Percentiles rank a stretch among this genome's conserved stretches.
Conservation (phyloP, 345 rosid species). For the Psidium guajava region DNA sequence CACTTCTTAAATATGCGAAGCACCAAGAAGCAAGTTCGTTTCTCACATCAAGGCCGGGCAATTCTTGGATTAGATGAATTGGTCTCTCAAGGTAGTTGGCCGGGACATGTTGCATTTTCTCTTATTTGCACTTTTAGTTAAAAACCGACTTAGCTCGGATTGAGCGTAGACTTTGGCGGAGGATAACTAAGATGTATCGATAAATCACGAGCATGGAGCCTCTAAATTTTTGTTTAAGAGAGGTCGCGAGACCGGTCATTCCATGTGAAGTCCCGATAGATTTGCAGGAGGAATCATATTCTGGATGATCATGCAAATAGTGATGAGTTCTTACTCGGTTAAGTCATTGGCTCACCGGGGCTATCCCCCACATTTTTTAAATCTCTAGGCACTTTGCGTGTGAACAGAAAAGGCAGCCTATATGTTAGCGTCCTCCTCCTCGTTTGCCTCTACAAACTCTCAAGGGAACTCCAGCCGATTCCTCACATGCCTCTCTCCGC, state of each 20-base stretch:
- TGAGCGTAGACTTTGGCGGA: slow-evolving; percentile 48
- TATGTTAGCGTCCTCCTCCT: not conserved
- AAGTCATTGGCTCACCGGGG: slow-evolving; percentile 7
- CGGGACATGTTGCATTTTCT: slow-evolving; percentile 24
- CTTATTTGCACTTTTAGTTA: not conserved
- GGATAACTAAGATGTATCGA: not conserved
- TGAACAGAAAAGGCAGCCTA: not conserved
- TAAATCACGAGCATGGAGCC: not conserved
- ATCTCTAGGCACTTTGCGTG: slow-evolving; percentile 22
- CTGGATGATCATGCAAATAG: slow-evolving; percentile 36
- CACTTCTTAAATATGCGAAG: not conserved
- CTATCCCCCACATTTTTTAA: slow-evolving; percentile 17
- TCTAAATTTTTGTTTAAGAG: not conserved
- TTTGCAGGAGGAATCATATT: slow-evolving; percentile 36
- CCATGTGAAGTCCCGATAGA: slow-evolving; percentile 28
- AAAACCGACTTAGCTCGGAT: slow-evolving; percentile 17
- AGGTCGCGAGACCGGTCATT: slow-evolving; percentile 3
- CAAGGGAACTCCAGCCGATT: slow-evolving; percentile 13
- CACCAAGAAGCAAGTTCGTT: not conserved
- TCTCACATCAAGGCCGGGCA: not conserved
- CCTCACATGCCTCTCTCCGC: not conserved
- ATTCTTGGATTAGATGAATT: not conserved
- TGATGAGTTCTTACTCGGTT: slow-evolving; percentile 5
- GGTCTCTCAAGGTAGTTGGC: slow-evolving; percentile 24
- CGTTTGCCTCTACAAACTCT: not conserved